phyloP scores from a whole-genome alignment of 306 rosid genomes.

The Acacia acuminata region DNA sequence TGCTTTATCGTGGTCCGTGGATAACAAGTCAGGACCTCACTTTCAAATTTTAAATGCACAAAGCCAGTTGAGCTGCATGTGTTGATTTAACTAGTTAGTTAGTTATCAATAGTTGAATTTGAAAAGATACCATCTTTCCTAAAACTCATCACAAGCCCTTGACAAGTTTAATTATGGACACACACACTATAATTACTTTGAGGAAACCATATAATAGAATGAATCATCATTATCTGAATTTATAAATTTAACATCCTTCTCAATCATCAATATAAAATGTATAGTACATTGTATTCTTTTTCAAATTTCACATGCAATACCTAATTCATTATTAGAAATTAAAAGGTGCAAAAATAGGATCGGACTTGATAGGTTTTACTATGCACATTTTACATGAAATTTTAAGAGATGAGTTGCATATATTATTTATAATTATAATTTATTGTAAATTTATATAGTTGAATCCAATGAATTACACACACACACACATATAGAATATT shows the following conservation, averaged over 20 bases:
- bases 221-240: neutral
- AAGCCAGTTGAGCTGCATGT: neutral
- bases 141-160: neutral
- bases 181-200: neutral
- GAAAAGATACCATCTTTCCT: neutral
- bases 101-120: too few species aligned
- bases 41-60: neutral
- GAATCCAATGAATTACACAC: too few species aligned
- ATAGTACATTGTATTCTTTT: neutral
- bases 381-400: too few species aligned
- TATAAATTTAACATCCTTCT: too few species aligned
- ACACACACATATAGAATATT: too few species aligned
- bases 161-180: neutral
- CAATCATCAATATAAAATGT: too few species aligned
- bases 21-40: neutral
- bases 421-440: too few species aligned
- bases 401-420: too few species aligned
- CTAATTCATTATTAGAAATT: neutral
- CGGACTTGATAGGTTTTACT: neutral
- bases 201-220: neutral
- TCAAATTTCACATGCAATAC: neutral
- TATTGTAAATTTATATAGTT: too few species aligned
- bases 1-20: neutral
- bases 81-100: too few species aligned
- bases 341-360: neutral